These are phyloP conservation scores for Medicago lupulina DNA, from an alignment of 306 rosid genomes.

Conservation along the genomic window DNA sequence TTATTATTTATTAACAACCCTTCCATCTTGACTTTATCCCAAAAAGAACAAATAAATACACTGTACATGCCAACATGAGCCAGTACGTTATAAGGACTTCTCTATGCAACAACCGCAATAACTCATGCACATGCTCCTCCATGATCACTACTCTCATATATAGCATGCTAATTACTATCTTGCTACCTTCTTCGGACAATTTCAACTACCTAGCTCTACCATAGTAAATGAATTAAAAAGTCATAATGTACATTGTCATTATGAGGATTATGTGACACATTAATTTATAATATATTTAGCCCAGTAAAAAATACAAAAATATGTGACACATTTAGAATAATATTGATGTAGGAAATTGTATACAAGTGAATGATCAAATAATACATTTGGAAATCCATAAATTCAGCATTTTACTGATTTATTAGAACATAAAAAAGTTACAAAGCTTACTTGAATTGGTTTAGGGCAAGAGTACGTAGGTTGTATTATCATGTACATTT, in stretches of 20 bases:
- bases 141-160: neutral
- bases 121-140: conserved; percentile 65
- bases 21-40: neutral
- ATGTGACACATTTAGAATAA: too few relatives aligned
- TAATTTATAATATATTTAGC: too few relatives aligned
- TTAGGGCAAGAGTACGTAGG: neutral
- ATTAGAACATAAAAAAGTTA: too few relatives aligned
- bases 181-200: conserved; percentile 26
- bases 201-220: conserved; percentile 46
- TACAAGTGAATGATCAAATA: too few relatives aligned
- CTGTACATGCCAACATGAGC: conserved; percentile 30
- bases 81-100: neutral
- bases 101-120: conserved; percentile 65
- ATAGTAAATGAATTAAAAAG: conserved; percentile 41
- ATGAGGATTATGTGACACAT: neutral
- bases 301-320: too few relatives aligned
- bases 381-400: too few relatives aligned
- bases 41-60: too few relatives aligned
- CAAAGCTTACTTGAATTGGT: neutral
- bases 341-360: too few relatives aligned
- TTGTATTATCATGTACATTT: neutral
- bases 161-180: neutral
- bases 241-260: neutral
- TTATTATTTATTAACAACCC: neutral
- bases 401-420: too few relatives aligned